These are phyloP conservation scores for Nissolia schottii DNA, from an alignment of 306 rosid genomes.

Conservation along the genomic window DNA sequence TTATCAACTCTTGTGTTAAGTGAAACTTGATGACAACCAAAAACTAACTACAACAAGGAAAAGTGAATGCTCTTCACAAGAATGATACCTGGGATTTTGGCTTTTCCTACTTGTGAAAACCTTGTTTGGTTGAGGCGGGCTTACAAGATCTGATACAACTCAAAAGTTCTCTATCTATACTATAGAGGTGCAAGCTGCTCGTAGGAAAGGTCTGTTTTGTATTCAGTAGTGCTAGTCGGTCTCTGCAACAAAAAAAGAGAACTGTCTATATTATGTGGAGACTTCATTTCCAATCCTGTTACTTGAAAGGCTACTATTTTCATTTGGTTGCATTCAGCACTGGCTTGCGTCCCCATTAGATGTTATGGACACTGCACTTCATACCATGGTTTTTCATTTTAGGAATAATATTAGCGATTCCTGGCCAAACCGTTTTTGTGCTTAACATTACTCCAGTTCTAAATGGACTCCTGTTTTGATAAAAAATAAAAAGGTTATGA, in stretches of 20 bases:
- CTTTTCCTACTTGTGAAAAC: background rate
- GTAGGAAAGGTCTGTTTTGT: background rate
- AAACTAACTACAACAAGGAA: background rate
- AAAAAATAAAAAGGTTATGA: conserved; percentile 61
- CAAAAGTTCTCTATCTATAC: background rate
- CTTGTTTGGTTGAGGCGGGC: background rate
- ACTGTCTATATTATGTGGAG: background rate
- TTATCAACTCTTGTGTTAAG: background rate
- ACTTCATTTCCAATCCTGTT: background rate
- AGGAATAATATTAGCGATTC: background rate
- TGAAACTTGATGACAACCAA: background rate
- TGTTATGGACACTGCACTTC: background rate
- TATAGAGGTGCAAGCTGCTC: background rate
- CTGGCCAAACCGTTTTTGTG: conserved; percentile 3
- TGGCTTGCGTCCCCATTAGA: background rate
- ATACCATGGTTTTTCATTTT: background rate
- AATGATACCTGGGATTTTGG: background rate
- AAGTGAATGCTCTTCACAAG: background rate
- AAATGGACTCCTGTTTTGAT: conserved; percentile 9
- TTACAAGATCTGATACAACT: background rate
- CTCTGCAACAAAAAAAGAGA: background rate
- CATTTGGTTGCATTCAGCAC: background rate
- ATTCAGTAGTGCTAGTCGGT: background rate
- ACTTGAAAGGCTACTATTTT: background rate
- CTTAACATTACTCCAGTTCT: conserved; percentile 16